Evolutionary conservation across 495 filamentous ascomycete genomes (phyloP), one percentile per base, ranked within the genome.

Genomic region (Xylaria scruposa): DNA sequence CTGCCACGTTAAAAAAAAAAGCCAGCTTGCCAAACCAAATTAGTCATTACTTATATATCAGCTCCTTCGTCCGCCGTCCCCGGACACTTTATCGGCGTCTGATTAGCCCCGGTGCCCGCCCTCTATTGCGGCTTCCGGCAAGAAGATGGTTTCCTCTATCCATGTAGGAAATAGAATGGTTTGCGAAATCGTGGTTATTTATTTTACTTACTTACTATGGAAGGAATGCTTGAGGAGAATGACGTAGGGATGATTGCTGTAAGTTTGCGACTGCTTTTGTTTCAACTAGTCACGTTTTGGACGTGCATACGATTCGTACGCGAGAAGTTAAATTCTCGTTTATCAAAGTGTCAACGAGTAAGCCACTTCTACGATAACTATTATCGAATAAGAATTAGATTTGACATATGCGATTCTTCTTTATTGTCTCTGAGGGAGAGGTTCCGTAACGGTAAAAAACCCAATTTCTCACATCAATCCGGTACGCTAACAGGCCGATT

Each of bases 71-170:
- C 13, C 13, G 4, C 26, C 53, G 26, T 38, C 10, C 7, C 2
- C 53, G 53, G 53, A 31, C 53, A 31, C 4, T 56, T 56, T 56
- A 56, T 29, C 53, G 53, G 53, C 13, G 53, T 56, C 53, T 56
- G 12, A 31, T 6, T 56, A 56, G 26, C 21, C 17, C 53, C 53
- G 26, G 24, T 2, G 15, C 26, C 53, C 53, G 53, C 21, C 26
- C 9, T 54, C 17, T 26, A 15, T 5, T 4, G 12, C 24, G 51
- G 51, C 24, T 24, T 26, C 24, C 3, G 21, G 51, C 13, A 26
- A 13, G 4, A 26, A 54, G 51, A 29, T 29, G 6, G 1, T 9
- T 9, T 26, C 21, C 26, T 26, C 8, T n/a, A n/a, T n/a, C n/a
- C n/a, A n/a, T n/a, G 7, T 10, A 29, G 51, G 24, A 15, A 15